Evolutionary conservation across 1,284 basidiomycete species (phyloP), one percentile per base, ranked within the genome.

Genomic region (Earliella scabrosa): DNA sequence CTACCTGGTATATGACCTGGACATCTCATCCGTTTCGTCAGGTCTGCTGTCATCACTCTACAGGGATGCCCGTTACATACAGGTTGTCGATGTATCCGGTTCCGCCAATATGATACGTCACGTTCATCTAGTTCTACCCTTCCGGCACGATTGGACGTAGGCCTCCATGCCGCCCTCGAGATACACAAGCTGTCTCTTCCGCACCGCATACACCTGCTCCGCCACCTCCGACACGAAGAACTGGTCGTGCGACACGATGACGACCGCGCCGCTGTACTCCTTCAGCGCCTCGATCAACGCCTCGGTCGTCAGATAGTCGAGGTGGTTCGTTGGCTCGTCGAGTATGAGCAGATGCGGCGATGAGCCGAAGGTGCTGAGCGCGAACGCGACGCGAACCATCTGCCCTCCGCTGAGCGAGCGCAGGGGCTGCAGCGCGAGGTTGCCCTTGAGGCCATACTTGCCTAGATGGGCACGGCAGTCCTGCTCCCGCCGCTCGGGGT

Each of bases 311-410:
- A 90, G 71, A 2, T 88, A 75, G 54, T 98, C 96, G 74, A 98
- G 82, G 72, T 95, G 93, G 73, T 95, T 95, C 31, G 89, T 90
- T 8, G 87, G 87, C 74, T 95, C 92, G 71, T 98, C 96, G 61
- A 98, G 86, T 31, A 98, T 79, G 26, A 98, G 82, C 23, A 98
- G 76, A 79, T 99, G 97, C 5, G 97, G 96, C 76, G 86, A 81
- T 1, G 81, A 80, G 7, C 75, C 74, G 59, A 78, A 82, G 20
- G 80, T 69, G 32, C 77, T 71, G 36, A 78, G 67, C 4, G 79
- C 78, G n/a, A 82, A 71, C 0, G 80, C 79, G 16, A 82, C 54
- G 36, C 66, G 58, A 23, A 81, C 80, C 67, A 85, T 82, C 63
- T 89, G 86, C 7, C 87, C 86, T 24, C 86, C 85, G 31, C 79